These are phyloP conservation scores for Limonium bicolor DNA, from an alignment of 148 eudicot species.

Conservation along the genomic window DNA sequence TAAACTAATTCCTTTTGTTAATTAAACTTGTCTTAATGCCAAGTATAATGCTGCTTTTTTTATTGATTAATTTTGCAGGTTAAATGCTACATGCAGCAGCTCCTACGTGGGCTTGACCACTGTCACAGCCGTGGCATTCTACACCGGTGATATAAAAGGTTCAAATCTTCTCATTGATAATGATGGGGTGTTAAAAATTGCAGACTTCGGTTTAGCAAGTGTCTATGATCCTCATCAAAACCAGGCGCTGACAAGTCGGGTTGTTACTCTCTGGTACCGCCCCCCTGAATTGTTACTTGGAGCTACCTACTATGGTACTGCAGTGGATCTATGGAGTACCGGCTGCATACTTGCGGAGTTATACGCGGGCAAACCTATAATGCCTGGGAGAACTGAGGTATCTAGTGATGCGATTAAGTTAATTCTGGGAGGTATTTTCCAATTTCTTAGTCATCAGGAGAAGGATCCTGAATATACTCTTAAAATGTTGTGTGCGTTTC, in stretches of 20 bases:
- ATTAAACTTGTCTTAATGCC: too few relatives aligned
- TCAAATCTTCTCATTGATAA: conserved; percentile 76
- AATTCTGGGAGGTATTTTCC: too few relatives aligned
- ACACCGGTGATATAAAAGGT: conserved; percentile 78
- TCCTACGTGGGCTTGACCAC: conserved; percentile 67
- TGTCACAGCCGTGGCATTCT: conserved; percentile 64
- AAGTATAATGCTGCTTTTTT: too few relatives aligned
- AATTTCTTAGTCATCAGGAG: too few relatives aligned
- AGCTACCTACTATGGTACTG: conserved; percentile 56
- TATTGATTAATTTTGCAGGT: conserved; percentile 71
- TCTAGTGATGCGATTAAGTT: neutral
- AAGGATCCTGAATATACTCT: too few relatives aligned
- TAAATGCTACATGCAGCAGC: conserved; percentile 79
- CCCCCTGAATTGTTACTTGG: conserved; percentile 90
- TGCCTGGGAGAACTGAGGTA: conserved; percentile 94
- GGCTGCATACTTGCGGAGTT: conserved; percentile 87
- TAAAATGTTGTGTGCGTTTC: too few relatives aligned
- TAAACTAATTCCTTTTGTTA: too few relatives aligned
- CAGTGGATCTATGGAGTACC: conserved; percentile 82
- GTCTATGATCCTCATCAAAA: conserved; percentile 46
- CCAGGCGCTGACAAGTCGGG: conserved; percentile 68
- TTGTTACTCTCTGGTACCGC: conserved; percentile 88
- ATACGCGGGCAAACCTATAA: conserved; percentile 77
- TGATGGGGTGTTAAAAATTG: conserved; percentile 66
- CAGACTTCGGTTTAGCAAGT: conserved; percentile 84